phyloP scores from a whole-genome alignment of 2,329 filamentous ascomycete species.

The Exophiala alcalophila region DNA sequence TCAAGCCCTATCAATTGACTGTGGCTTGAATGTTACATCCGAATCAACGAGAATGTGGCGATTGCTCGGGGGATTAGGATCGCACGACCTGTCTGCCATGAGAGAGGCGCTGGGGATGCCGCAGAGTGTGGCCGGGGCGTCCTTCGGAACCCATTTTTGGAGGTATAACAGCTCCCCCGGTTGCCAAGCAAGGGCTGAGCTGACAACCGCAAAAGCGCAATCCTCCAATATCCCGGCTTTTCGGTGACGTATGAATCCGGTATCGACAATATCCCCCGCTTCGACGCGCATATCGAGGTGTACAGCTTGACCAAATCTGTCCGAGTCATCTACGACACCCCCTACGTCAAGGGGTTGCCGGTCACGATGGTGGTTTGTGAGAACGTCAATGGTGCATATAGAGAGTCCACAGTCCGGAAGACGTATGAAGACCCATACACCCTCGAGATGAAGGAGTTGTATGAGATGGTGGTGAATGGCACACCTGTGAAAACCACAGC shows the following conservation, averaged over 20 bases:
- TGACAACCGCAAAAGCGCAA: constrained; percentile 38
- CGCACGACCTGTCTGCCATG: constrained; percentile 55
- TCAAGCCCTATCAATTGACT: constrained; percentile 35
- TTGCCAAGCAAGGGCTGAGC: not conserved
- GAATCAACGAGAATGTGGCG: constrained; percentile 32
- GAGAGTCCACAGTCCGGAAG: constrained; percentile 41
- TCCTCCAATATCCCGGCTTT: constrained; percentile 42
- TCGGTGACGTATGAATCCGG: constrained; percentile 58
- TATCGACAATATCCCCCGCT: constrained; percentile 59
- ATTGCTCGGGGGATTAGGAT: constrained; percentile 49
- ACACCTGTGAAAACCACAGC: constrained; percentile 43
- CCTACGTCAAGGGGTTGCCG: constrained; percentile 58
- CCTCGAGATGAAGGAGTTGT: constrained; percentile 42
- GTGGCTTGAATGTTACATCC: constrained; percentile 34
- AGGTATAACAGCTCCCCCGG: constrained; percentile 9
- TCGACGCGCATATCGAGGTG: constrained; percentile 76
- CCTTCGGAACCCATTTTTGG: constrained; percentile 38
- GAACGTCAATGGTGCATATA: constrained; percentile 39
- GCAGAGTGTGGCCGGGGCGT: constrained; percentile 41
- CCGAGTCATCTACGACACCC: constrained; percentile 54
- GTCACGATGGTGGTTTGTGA: constrained; percentile 51
- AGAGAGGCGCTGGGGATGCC: constrained; percentile 53
- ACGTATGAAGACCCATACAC: constrained; percentile 51
- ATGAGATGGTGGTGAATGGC: constrained; percentile 39
- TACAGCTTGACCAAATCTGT: constrained; percentile 55